phyloP scores from a whole-genome alignment of 495 filamentous ascomycete species.

The Penicillium coffeae region DNA sequence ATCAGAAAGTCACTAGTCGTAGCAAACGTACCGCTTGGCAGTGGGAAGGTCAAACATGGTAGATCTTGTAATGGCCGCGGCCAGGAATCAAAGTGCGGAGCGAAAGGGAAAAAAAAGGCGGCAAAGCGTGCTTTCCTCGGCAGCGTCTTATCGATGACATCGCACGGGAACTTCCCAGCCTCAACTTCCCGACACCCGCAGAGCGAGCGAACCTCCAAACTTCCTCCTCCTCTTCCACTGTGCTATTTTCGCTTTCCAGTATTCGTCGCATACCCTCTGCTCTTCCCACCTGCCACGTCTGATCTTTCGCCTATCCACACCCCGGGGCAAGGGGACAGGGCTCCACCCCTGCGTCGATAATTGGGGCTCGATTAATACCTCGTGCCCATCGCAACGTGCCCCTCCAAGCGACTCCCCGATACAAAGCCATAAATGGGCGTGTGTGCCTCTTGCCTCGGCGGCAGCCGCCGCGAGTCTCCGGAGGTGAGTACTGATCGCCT shows the following conservation, averaged over 20 bases:
- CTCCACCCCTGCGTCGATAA: conserved; percentile 15
- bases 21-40: conserved; percentile 35
- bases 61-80: background rate
- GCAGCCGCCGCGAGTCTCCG: conserved; percentile 37
- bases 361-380: conserved; percentile 26
- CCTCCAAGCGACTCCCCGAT: background rate
- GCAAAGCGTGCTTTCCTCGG: background rate
- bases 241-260: conserved; percentile 10
- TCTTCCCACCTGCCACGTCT: conserved; percentile 12
- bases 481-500: conserved; percentile 36
- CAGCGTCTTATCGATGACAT: conserved; percentile 28
- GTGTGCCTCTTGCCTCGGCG: conserved; percentile 51
- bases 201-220: background rate
- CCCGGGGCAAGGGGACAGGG: conserved; percentile 6
- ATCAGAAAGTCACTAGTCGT: background rate
- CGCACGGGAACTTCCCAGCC: conserved; percentile 23
- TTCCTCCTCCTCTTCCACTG: conserved; percentile 7
- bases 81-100: conserved; percentile 5
- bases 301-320: background rate
- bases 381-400: conserved; percentile 22
- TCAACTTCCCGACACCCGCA: conserved; percentile 6
- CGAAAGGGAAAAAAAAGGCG: background rate
- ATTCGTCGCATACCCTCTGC: conserved; percentile 11
- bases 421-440: conserved; percentile 40
- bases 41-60: conserved; percentile 42